Percentiles rank a stretch among this genome's conserved stretches.
Evolutionary conservation across 2,329 filamentous ascomycete genomes (phyloP).

Genomic region (Monosporascus sp.): DNA sequence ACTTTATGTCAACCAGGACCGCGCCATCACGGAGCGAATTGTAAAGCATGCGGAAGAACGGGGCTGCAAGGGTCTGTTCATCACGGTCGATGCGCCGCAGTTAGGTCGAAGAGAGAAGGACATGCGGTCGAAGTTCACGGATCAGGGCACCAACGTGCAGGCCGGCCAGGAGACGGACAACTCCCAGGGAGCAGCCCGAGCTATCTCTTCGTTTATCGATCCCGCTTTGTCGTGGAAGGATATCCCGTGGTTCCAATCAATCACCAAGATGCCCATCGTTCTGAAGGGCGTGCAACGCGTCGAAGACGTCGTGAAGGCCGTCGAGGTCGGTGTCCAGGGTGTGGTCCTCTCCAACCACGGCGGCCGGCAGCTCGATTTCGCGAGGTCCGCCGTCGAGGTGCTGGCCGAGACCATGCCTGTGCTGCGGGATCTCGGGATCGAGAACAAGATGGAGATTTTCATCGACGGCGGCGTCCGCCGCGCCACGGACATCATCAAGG

Average conservation of each 20-base stretch:
- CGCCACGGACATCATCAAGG: constrained; percentile 92
- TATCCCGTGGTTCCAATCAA: constrained; percentile 83
- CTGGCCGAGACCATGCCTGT: constrained; percentile 91
- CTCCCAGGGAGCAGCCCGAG: constrained; percentile 86
- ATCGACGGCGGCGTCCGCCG: constrained; percentile 87
- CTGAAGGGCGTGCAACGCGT: constrained; percentile 96
- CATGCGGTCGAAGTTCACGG: constrained; percentile 89
- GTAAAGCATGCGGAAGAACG: constrained; percentile 86
- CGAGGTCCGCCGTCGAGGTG: constrained; percentile 82
- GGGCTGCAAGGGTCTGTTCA: constrained; percentile 93
- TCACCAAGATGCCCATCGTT: constrained; percentile 92
- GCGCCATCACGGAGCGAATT: constrained; percentile 82
- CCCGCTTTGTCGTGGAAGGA: constrained; percentile 90
- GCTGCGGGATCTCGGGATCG: constrained; percentile 65
- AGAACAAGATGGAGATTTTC: constrained; percentile 78
- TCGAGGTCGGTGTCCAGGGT: constrained; percentile 75
- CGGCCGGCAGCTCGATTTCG: constrained; percentile 87
- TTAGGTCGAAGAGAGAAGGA: constrained; percentile 94
- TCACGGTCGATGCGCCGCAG: constrained; percentile 96
- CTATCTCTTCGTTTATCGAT: constrained; percentile 96
- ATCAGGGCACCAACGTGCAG: constrained; percentile 80
- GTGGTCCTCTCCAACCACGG: constrained; percentile 96
- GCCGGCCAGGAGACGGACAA: constrained; percentile 70
- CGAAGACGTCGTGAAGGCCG: constrained; percentile 87
- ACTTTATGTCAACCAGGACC: constrained; percentile 95